Evolutionary conservation across 768 basidiomycete genomes (phyloP).

Genomic region (Rhodotorula graminis): DNA sequence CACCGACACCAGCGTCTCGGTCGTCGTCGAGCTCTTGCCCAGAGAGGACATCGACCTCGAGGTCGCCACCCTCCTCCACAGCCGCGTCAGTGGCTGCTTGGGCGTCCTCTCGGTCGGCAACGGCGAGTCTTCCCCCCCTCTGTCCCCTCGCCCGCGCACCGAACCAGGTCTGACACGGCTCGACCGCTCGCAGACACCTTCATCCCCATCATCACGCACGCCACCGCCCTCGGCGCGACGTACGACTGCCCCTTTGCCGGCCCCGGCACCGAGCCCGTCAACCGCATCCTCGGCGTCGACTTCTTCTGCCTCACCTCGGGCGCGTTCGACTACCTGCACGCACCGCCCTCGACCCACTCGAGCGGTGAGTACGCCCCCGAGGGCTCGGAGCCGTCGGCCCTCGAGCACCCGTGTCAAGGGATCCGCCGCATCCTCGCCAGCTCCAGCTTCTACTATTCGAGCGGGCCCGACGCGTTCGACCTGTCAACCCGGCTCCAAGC

Average conservation of each 20-base stretch:
- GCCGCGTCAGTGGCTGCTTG: conserved; percentile 15
- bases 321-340: conserved; percentile 71
- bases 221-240: conserved; percentile 56
- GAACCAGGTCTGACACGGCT: background rate
- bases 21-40: conserved; percentile 75
- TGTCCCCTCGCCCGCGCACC: background rate
- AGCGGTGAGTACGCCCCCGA: background rate
- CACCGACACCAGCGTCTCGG: background rate
- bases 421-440: conserved; percentile 85
- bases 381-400: conserved; percentile 49
- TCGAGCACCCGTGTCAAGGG: conserved; percentile 85
- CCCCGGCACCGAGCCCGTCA: conserved; percentile 57
- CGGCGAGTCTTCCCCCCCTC: conserved; percentile 9
- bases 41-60: conserved; percentile 66
- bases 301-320: conserved; percentile 83
- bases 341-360: conserved; percentile 33
- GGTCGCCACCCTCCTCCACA: conserved; percentile 58
- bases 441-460: conserved; percentile 88
- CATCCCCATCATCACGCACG: conserved; percentile 71
- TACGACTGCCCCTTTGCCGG: conserved; percentile 53
- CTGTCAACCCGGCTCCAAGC: conserved; percentile 74
- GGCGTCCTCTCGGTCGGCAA: conserved; percentile 27
- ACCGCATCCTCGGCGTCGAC: conserved; percentile 77
- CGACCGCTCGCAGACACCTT: conserved; percentile 62
- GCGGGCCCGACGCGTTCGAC: conserved; percentile 72